These are phyloP conservation scores for Alternaria ventricosa DNA, from an alignment of 2,329 filamentous ascomycete genomes.

Conservation along the genomic window DNA sequence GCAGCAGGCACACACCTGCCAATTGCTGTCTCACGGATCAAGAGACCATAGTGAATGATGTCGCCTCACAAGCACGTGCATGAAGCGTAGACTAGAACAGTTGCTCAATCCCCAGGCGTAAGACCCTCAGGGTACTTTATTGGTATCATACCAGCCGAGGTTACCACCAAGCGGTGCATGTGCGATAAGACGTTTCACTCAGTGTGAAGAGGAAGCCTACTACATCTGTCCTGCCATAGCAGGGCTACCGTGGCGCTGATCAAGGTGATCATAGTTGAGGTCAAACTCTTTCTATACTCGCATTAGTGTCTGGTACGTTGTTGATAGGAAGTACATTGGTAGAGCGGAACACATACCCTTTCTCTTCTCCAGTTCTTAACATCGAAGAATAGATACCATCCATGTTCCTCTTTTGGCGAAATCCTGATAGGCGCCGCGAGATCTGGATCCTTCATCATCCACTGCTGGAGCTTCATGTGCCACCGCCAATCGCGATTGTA, in stretches of 20 bases:
- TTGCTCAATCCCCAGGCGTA: neutral
- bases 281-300: constrained; percentile 55
- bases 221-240: constrained; percentile 40
- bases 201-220: neutral
- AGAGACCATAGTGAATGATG: neutral
- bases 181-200: neutral
- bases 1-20: neutral
- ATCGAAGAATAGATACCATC: constrained; percentile 63
- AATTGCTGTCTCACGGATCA: neutral
- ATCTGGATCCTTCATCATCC: constrained; percentile 62
- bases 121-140: neutral
- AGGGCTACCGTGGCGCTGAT: constrained; percentile 51
- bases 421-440: constrained; percentile 53
- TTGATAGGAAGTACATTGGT: neutral
- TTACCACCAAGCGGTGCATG: neutral
- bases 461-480: constrained; percentile 61
- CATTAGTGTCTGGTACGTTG: constrained; percentile 20
- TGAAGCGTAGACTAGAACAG: neutral
- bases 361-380: constrained; percentile 60
- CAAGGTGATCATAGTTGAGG: constrained; percentile 60
- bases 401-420: constrained; percentile 56
- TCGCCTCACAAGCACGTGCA: neutral
- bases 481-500: constrained; percentile 61
- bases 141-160: neutral
- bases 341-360: constrained; percentile 44